Base-by-base conservation (phyloP, 2,329 filamentous ascomycete genomes). In the Colletotrichum spinosum region DNA sequence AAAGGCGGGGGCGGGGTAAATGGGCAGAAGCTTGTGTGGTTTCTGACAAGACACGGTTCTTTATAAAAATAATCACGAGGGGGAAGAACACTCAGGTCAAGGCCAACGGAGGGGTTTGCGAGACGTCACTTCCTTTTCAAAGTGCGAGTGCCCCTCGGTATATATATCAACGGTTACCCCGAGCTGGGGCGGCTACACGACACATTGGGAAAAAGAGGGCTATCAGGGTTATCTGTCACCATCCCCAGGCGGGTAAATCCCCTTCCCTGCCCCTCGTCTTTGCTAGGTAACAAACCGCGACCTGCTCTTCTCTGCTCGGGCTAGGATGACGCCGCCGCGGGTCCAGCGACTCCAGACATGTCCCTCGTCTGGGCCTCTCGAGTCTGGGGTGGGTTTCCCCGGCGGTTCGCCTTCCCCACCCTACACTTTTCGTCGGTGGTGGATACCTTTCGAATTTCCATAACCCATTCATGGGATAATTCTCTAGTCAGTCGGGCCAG, bases 1-100 rank as follows among this genome's bases (percentile, higher is more conserved):
- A 39, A 34, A 55, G 35, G 57, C 35, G 57, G 62, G 53, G 65
- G 65, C 62, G 65, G 62, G 62, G 65, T 66, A 59, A 54, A 9
- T 52, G 52, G 41, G 17, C 15, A 34, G 38, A 35, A 17, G 17
- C 38, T 60, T 25, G 35, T 55, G 38, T 11, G 13, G 13, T 11
- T 10, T 11, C 7, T 34, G 50, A 13, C 15, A 44, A 13, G 15
- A n/a, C 12, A 38, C 35, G 9, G 42, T 48, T 34, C 6, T 41
- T 41, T 41, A 41, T 13, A 41, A 9, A 34, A 62, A 46, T 17
- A 35, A 52, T 37, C 33, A 35, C 7, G 12, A 37, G 37, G 37
- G 11, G 48, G 37, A 38, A 17, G 35, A 52, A 52, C 50, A 41
- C 5, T 52, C 50, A 34, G 15, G 42, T 25, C 46, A 42, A 39